Evolutionary conservation across 2,329 filamentous ascomycete genomes (phyloP).

Genomic region (Geosmithia putterillii): DNA sequence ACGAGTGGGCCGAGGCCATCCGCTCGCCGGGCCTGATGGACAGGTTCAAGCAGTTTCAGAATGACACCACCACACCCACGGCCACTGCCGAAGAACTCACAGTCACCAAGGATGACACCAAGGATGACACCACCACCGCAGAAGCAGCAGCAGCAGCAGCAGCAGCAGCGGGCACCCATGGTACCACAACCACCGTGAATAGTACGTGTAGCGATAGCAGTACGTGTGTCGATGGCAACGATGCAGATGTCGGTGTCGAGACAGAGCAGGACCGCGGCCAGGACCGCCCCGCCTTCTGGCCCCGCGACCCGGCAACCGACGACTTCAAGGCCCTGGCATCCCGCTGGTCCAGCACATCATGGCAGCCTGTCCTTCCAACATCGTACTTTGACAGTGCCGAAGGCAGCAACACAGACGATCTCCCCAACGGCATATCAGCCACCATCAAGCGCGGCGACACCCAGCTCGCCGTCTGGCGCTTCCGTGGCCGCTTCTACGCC

Average conservation of each 20-base stretch:
- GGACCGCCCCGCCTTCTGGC: constrained; percentile 64
- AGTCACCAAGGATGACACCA: too few species aligned
- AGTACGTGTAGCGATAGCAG: too few species aligned
- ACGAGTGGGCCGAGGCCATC: constrained; percentile 83
- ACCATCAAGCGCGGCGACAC: constrained; percentile 80
- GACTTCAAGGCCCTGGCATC: constrained; percentile 57
- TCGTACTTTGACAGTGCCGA: constrained; percentile 53
- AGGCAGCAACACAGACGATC: constrained; percentile 38
- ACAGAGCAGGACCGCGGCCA: constrained; percentile 62
- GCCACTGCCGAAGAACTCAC: too few species aligned
- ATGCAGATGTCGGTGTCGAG: constrained; percentile 60
- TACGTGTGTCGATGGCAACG: constrained; percentile 58
- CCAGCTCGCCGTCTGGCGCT: constrained; percentile 76
- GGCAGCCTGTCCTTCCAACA: constrained; percentile 69
- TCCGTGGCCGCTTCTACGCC: constrained; percentile 69
- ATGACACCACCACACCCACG: too few species aligned
- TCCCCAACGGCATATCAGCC: constrained; percentile 61
- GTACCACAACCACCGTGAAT: too few species aligned
- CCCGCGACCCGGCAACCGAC: constrained; percentile 50
- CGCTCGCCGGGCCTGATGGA: constrained; percentile 53
- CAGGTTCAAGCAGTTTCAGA: constrained; percentile 73
- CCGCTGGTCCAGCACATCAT: constrained; percentile 50
- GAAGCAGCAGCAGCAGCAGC: too few species aligned
- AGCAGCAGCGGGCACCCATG: too few species aligned
- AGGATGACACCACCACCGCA: too few species aligned